A percentile compares a stretch with the other conserved stretches of the same genome.
phyloP scores from a whole-genome alignment of 345 rosid species.

The Arabidopsis arenosa region DNA sequence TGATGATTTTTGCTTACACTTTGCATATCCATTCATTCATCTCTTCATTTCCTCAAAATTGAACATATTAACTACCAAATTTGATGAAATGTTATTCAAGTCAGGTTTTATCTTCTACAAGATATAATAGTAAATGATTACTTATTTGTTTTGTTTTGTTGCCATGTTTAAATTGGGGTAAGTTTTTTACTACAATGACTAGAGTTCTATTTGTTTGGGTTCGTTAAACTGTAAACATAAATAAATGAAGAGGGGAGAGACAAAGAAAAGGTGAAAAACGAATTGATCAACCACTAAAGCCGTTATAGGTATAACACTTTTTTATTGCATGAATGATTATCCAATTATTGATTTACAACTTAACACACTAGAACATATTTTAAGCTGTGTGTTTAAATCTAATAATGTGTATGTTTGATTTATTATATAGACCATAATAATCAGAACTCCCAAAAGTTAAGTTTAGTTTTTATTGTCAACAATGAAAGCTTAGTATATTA shows the following conservation, averaged over 20 bases:
- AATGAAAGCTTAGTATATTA: too few species aligned
- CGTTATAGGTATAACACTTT: slow-evolving; percentile 34
- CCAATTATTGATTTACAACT: not conserved
- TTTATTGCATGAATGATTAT: slow-evolving; percentile 33
- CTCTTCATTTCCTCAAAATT: too few species aligned
- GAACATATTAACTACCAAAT: too few species aligned
- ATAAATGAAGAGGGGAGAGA: slow-evolving; percentile 12
- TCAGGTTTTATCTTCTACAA: too few species aligned
- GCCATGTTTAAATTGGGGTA: not conserved
- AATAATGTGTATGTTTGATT: not conserved
- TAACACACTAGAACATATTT: not conserved
- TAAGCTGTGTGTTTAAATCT: not conserved
- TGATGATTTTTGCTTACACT: not conserved
- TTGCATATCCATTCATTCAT: not conserved
- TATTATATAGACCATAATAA: not conserved
- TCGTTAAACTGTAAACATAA: not conserved
- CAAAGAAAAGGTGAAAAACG: slow-evolving; percentile 34
- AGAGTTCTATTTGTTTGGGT: not conserved
- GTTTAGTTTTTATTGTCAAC: too few species aligned
- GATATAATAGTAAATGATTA: too few species aligned
- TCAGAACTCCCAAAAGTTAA: not conserved
- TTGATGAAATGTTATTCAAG: too few species aligned
- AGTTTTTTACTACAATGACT: not conserved
- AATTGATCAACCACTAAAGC: slow-evolving; percentile 40
- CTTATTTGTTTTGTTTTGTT: not conserved